Evolutionary conservation across 176 grass and related monocot species (phyloP).

Genomic region (Bothriochloa decipiens): DNA sequence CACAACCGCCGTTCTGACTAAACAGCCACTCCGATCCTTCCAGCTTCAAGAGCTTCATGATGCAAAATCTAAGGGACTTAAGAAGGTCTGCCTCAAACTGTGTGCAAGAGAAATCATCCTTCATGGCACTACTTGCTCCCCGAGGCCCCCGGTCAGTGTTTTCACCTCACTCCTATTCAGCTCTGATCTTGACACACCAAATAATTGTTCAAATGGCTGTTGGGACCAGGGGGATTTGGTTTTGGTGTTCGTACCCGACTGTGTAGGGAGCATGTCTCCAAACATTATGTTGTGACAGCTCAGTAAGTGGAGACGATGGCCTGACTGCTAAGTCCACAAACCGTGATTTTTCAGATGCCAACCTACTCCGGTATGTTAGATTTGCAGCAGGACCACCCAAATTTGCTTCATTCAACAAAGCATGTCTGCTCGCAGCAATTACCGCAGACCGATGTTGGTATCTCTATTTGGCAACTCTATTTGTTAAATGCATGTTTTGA

Average conservation of each 20-base stretch:
- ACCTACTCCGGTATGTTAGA: constrained; percentile 41
- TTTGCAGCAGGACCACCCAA: too few relatives aligned
- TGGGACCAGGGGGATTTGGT: constrained; percentile 55
- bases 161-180: constrained; percentile 5
- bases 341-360: constrained; percentile 50
- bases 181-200: constrained; percentile 37
- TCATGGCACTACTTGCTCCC: constrained; percentile 25
- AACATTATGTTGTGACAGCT: constrained; percentile 39
- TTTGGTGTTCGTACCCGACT: constrained; percentile 41
- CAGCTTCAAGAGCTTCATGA: too few relatives aligned
- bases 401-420: constrained; percentile 48
- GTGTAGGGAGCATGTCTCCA: constrained; percentile 41
- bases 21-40: constrained; percentile 80
- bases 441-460: too few relatives aligned
- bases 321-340: too few relatives aligned
- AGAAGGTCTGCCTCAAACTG: constrained; percentile 42
- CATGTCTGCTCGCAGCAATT: constrained; percentile 60
- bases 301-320: constrained; percentile 41
- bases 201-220: constrained; percentile 74
- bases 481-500: constrained; percentile 42
- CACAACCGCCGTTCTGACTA: constrained; percentile 55
- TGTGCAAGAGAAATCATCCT: constrained; percentile 43
- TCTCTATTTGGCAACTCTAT: too few relatives aligned
- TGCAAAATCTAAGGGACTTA: too few relatives aligned
- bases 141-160: neutral